phyloP scores from a whole-genome alignment of 768 basidiomycete species.

The Suillus weaverae region DNA sequence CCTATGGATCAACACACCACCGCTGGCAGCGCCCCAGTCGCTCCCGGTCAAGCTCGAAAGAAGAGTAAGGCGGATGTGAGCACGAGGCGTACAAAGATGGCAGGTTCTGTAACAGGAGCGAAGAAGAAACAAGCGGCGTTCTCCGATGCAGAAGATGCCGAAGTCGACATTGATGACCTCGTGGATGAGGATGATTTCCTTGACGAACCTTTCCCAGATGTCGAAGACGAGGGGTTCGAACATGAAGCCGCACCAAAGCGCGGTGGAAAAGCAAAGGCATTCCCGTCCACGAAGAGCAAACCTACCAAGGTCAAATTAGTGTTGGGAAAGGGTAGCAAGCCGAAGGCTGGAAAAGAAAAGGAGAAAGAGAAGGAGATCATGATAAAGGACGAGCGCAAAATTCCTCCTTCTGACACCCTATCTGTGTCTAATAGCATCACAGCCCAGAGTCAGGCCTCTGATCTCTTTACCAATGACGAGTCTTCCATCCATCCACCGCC shows the following conservation, averaged over 20 bases:
- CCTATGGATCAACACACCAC: not conserved
- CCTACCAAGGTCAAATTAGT: constrained; percentile 21
- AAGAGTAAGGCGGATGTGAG: constrained; percentile 12
- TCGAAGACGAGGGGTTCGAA: constrained; percentile 29
- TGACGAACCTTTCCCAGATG: constrained; percentile 26
- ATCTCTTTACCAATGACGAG: constrained; percentile 36
- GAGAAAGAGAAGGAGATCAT: constrained; percentile 36
- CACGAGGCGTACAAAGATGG: constrained; percentile 20
- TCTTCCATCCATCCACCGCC: not conserved
- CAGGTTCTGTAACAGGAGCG: constrained; percentile 13
- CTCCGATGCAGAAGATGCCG: constrained; percentile 32
- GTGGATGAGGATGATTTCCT: constrained; percentile 26
- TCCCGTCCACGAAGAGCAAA: constrained; percentile 25
- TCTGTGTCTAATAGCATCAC: constrained; percentile 33
- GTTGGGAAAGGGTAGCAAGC: constrained; percentile 23
- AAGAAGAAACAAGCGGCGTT: constrained; percentile 21
- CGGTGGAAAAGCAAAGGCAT: constrained; percentile 23
- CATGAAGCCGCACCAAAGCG: constrained; percentile 23
- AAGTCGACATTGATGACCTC: constrained; percentile 25
- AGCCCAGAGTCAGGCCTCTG: constrained; percentile 29
- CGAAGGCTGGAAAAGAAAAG: constrained; percentile 33
- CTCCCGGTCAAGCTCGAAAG: constrained; percentile 8
- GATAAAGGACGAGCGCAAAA: constrained; percentile 44
- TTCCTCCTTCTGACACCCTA: constrained; percentile 16
- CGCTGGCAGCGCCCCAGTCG: not conserved